phyloP scores from a whole-genome alignment of 306 rosid species.

The Cicer bijugum region DNA sequence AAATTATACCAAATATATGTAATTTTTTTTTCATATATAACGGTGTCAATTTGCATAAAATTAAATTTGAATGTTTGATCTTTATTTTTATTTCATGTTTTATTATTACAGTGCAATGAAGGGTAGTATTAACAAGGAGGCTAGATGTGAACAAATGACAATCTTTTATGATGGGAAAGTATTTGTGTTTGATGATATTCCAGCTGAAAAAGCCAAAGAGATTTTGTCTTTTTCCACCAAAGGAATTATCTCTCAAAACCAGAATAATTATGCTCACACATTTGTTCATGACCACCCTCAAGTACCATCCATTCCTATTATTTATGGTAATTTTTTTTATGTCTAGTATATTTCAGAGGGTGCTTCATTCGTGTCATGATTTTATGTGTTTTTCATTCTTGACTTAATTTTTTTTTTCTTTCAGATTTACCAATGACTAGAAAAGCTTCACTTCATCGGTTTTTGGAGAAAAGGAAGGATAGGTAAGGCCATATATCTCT shows the following conservation, averaged over 20 bases:
- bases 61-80: not conserved
- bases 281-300: slow-evolving; percentile 36
- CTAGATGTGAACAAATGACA: slow-evolving; percentile 66
- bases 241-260: slow-evolving; percentile 14
- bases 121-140: slow-evolving; percentile 41
- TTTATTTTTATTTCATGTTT: not conserved
- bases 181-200: slow-evolving; percentile 63
- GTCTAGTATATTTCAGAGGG: not conserved
- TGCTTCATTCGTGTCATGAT: not conserved
- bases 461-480: slow-evolving; percentile 81
- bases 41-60: not conserved
- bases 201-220: slow-evolving; percentile 70
- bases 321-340: slow-evolving; percentile 58
- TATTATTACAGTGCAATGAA: slow-evolving; percentile 49
- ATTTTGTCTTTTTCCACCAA: slow-evolving; percentile 65
- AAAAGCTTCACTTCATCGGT: slow-evolving; percentile 78
- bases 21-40: too few relatives aligned
- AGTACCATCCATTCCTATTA: slow-evolving; percentile 51
- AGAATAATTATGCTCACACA: slow-evolving; percentile 18
- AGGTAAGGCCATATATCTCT: slow-evolving; percentile 52
- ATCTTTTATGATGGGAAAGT: slow-evolving; percentile 81
- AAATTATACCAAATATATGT: too few relatives aligned
- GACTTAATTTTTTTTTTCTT: not conserved
- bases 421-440: slow-evolving; percentile 85
- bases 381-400: slow-evolving; percentile 46